Percentiles rank a stretch among this genome's conserved stretches.
phyloP scores from a whole-genome alignment of 179 eudicot genomes.

The Beta corolliflora region DNA sequence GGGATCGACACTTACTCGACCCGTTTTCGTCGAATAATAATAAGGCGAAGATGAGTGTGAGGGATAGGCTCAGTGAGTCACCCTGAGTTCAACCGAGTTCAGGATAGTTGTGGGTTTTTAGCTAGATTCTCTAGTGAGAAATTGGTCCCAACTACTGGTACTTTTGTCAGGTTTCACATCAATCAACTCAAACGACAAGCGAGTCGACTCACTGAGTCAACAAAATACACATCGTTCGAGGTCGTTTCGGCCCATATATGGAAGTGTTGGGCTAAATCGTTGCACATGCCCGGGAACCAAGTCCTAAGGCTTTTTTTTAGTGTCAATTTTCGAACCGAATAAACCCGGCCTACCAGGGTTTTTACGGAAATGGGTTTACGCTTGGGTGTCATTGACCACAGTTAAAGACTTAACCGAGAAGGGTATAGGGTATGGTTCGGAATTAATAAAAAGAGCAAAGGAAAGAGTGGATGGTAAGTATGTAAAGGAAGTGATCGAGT shows the following conservation, averaged over 20 bases:
- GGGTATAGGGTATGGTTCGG: slow-evolving; percentile 45
- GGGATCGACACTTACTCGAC: slow-evolving; percentile 65
- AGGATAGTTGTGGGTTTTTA: slow-evolving; percentile 49
- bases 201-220: slow-evolving; percentile 29
- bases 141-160: slow-evolving; percentile 54
- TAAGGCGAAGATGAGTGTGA: background rate
- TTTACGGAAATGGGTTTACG: slow-evolving; percentile 73
- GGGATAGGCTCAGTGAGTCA: slow-evolving; percentile 33
- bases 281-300: slow-evolving; percentile 58
- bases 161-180: slow-evolving; percentile 34
- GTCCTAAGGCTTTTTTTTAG: slow-evolving; percentile 53
- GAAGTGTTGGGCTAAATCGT: slow-evolving; percentile 71
- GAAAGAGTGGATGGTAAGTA: slow-evolving; percentile 56
- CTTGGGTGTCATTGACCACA: slow-evolving; percentile 60
- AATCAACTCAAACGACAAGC: slow-evolving; percentile 45
- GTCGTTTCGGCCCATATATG: slow-evolving; percentile 73
- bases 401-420: slow-evolving; percentile 49
- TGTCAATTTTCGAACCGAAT: slow-evolving; percentile 60
- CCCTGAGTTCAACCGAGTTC: slow-evolving; percentile 60
- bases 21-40: background rate
- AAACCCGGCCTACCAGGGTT: slow-evolving; percentile 65
- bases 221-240: slow-evolving; percentile 58
- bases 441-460: slow-evolving; percentile 52
- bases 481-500: slow-evolving; percentile 60
- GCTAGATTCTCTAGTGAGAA: slow-evolving; percentile 39